Percentiles rank a stretch among this genome's conserved stretches.
phyloP scores from a whole-genome alignment of 495 filamentous ascomycete genomes.

The Aspergillus wentii region DNA sequence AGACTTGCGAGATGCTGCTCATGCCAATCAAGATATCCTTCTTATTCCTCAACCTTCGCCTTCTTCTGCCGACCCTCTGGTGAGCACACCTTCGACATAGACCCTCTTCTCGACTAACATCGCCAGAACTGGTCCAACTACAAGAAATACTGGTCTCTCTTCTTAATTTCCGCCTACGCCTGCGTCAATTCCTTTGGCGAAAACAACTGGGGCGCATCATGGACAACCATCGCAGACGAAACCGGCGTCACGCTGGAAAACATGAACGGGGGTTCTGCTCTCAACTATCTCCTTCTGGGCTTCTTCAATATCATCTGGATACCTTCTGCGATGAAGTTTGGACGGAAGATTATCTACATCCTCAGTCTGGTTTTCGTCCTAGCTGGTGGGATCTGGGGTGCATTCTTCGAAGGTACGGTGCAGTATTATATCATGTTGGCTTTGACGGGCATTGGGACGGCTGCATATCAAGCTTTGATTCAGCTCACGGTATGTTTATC shows the following conservation, averaged over 20 bases:
- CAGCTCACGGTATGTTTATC: constrained; percentile 18
- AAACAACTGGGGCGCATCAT: constrained; percentile 26
- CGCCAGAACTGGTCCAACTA: constrained; percentile 20
- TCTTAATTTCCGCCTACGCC: constrained; percentile 22
- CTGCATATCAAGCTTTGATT: constrained; percentile 26
- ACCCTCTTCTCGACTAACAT: not conserved
- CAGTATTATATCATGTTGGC: constrained; percentile 22
- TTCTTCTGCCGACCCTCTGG: constrained; percentile 24
- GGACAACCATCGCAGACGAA: constrained; percentile 24
- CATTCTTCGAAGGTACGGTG: constrained; percentile 15
- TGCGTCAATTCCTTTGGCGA: constrained; percentile 26
- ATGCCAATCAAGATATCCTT: constrained; percentile 24
- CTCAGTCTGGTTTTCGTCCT: constrained; percentile 18
- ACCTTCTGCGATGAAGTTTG: constrained; percentile 28
- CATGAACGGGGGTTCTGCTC: constrained; percentile 26
- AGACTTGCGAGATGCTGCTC: constrained; percentile 11
- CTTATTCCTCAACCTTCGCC: constrained; percentile 25
- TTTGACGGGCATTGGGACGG: constrained; percentile 23
- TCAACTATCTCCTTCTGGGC: constrained; percentile 29
- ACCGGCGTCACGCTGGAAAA: constrained; percentile 22
- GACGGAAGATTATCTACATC: constrained; percentile 27
- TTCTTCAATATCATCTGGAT: constrained; percentile 33
- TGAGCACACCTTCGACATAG: constrained; percentile 4
- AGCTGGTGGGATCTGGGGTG: constrained; percentile 20
- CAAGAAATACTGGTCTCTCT: constrained; percentile 25